Percentiles rank a stretch among this genome's conserved stretches.
These are phyloP conservation scores for Salix brachista DNA, from an alignment of 345 rosid genomes.

Conservation along the genomic window DNA sequence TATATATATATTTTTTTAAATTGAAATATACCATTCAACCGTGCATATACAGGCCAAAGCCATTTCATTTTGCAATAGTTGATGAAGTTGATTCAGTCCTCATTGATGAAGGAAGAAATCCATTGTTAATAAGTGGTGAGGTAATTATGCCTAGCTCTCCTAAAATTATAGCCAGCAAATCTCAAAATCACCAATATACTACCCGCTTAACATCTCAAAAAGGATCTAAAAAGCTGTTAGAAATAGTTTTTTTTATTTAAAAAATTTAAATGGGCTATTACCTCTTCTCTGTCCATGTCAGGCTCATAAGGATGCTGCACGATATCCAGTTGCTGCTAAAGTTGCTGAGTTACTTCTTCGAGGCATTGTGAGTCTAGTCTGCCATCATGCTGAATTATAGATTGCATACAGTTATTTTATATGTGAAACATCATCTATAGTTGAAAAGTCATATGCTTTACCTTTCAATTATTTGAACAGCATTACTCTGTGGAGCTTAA, in stretches of 20 bases:
- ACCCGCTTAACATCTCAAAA: not conserved
- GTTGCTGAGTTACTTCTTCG: constrained; percentile 82
- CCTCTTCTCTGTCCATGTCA: constrained; percentile 29
- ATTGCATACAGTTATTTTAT: not conserved
- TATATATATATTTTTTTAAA: not conserved
- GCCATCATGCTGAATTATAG: constrained; percentile 9
- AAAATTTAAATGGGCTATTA: constrained; percentile 1
- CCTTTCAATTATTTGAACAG: constrained; percentile 38
- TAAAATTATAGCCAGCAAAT: not conserved
- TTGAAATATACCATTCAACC: constrained; percentile 14
- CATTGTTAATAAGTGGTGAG: constrained; percentile 93
- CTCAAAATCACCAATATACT: not conserved
- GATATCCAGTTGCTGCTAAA: constrained; percentile 95
- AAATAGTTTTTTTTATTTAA: not conserved
- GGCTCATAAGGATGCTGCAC: constrained; percentile 90
- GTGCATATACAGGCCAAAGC: constrained; percentile 73
- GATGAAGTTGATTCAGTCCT: constrained; percentile 99
- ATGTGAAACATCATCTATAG: not conserved
- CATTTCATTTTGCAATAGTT: constrained; percentile 92
- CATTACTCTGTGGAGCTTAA: constrained; percentile 83
- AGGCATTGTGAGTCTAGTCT: constrained; percentile 54
- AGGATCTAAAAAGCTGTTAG: not conserved
- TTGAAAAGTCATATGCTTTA: constrained; percentile 11
- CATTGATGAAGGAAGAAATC: constrained; percentile 97
- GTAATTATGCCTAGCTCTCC: constrained; percentile 36